Percentiles rank a stretch among this genome's conserved stretches.
These are phyloP conservation scores for Streptanthus diversifolius DNA, from an alignment of 345 rosid genomes.

Conservation along the genomic window DNA sequence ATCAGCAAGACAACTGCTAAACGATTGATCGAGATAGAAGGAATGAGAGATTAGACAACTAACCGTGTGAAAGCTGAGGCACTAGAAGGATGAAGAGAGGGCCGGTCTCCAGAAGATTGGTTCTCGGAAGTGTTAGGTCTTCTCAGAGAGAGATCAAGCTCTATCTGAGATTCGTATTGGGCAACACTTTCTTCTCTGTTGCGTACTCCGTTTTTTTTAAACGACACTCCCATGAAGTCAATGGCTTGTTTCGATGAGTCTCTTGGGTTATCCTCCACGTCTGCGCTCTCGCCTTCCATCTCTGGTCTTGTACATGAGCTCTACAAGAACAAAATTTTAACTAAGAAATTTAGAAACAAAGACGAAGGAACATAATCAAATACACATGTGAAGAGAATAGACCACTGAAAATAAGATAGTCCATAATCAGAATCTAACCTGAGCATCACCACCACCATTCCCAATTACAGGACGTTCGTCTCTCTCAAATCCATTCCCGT, in stretches of 20 bases:
- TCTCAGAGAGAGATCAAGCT: slow-evolving; percentile 74
- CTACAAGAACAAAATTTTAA: slow-evolving; percentile 45
- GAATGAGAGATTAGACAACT: slow-evolving; percentile 19
- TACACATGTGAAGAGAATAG: neutral
- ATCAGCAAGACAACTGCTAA: slow-evolving; percentile 4
- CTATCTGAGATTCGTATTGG: slow-evolving; percentile 44
- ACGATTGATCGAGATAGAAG: neutral
- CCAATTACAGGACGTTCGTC: slow-evolving; percentile 41
- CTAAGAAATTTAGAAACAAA: neutral
- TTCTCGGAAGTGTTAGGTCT: slow-evolving; percentile 47
- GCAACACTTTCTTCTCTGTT: slow-evolving; percentile 28
- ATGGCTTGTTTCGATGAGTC: slow-evolving; percentile 51
- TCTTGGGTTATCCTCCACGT: slow-evolving; percentile 33
- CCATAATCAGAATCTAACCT: slow-evolving; percentile 46
- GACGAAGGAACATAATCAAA: neutral
- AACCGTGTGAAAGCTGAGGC: slow-evolving; percentile 86
- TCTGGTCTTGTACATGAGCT: slow-evolving; percentile 83
- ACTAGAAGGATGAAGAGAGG: slow-evolving; percentile 60
- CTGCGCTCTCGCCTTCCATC: slow-evolving; percentile 53
- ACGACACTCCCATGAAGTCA: slow-evolving; percentile 67
- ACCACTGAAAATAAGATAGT: neutral
- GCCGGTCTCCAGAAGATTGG: slow-evolving; percentile 47
- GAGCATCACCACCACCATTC: slow-evolving; percentile 66
- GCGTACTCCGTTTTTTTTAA: slow-evolving; percentile 31
- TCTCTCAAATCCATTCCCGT: slow-evolving; percentile 46